phyloP scores from a whole-genome alignment of 768 basidiomycete species.

The Lactarius quietus region DNA sequence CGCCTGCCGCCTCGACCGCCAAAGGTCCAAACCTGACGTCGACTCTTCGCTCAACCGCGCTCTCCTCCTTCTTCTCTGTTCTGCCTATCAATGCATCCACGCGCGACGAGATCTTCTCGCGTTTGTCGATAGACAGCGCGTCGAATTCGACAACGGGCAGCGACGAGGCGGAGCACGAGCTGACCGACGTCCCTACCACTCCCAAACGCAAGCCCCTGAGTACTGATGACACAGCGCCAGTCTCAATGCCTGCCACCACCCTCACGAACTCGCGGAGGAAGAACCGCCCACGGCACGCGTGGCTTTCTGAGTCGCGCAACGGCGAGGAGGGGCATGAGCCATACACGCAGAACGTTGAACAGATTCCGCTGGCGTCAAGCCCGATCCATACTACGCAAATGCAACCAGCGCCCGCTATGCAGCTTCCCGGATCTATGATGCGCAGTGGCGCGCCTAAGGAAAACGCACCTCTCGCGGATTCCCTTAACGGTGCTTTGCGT shows the following conservation, averaged over 20 bases:
- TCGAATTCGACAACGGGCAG: slow-evolving; percentile 23
- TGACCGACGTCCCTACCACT: slow-evolving; percentile 18
- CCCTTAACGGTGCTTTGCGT: slow-evolving; percentile 4
- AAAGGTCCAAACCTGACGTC: slow-evolving; percentile 10
- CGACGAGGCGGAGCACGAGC: slow-evolving; percentile 24
- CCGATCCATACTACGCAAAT: slow-evolving; percentile 26
- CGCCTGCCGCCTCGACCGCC: not conserved
- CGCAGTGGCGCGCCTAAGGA: slow-evolving; percentile 12
- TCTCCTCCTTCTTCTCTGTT: slow-evolving; percentile 25
- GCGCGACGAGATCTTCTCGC: slow-evolving; percentile 26
- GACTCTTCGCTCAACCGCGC: slow-evolving; percentile 11
- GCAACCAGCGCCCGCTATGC: slow-evolving; percentile 24
- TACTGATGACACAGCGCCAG: not conserved
- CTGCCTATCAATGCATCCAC: slow-evolving; percentile 24
- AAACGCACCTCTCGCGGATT: slow-evolving; percentile 2
- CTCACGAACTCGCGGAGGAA: slow-evolving; percentile 2
- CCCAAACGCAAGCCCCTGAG: slow-evolving; percentile 10
- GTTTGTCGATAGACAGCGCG: slow-evolving; percentile 23
- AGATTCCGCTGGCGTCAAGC: slow-evolving; percentile 22
- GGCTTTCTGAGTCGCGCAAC: not conserved
- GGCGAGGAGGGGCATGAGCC: not conserved
- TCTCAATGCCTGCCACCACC: not conserved
- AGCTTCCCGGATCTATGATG: slow-evolving; percentile 20
- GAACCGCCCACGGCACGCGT: not conserved
- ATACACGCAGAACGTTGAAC: slow-evolving; percentile 10